phyloP scores from a whole-genome alignment of 768 basidiomycete genomes.

The Lanmaoa pseudosensibilis region DNA sequence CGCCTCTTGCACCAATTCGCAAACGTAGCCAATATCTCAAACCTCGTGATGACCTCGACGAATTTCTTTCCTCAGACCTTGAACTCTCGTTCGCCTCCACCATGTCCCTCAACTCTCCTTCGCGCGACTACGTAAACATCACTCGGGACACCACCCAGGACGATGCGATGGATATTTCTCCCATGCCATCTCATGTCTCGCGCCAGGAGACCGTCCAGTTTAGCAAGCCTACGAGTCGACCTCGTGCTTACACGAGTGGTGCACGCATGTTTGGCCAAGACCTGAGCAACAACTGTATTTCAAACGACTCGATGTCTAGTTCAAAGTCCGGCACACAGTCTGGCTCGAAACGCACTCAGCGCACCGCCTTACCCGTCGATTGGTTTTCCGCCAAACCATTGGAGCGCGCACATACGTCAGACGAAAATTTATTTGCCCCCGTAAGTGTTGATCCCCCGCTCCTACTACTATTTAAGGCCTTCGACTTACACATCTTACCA shows the following conservation, averaged over 20 bases:
- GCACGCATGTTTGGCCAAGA: constrained; percentile 74
- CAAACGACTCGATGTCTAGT: constrained; percentile 34
- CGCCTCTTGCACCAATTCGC: constrained; percentile 42
- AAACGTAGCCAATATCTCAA: constrained; percentile 48
- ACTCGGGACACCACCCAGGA: constrained; percentile 49
- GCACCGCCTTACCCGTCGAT: constrained; percentile 61
- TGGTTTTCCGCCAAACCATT: constrained; percentile 45
- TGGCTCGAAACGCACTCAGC: constrained; percentile 54
- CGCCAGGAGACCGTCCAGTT: constrained; percentile 31
- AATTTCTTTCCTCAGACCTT: constrained; percentile 72
- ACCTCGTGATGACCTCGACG: constrained; percentile 56
- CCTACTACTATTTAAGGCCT: neutral
- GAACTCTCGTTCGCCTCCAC: constrained; percentile 83
- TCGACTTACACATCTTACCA: constrained; percentile 22
- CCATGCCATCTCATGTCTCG: constrained; percentile 45
- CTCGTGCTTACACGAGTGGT: constrained; percentile 64
- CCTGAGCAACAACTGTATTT: constrained; percentile 55
- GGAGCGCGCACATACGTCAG: constrained; percentile 21
- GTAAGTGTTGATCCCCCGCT: constrained; percentile 21
- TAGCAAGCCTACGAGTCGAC: constrained; percentile 42
- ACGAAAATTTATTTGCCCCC: constrained; percentile 30
- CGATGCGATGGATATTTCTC: constrained; percentile 83
- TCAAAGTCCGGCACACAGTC: constrained; percentile 35
- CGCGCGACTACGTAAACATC: constrained; percentile 46
- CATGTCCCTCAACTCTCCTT: constrained; percentile 76